These are phyloP conservation scores for Monosporozyma solicola DNA, from an alignment of 805 yeast genomes.

Conservation along the genomic window DNA sequence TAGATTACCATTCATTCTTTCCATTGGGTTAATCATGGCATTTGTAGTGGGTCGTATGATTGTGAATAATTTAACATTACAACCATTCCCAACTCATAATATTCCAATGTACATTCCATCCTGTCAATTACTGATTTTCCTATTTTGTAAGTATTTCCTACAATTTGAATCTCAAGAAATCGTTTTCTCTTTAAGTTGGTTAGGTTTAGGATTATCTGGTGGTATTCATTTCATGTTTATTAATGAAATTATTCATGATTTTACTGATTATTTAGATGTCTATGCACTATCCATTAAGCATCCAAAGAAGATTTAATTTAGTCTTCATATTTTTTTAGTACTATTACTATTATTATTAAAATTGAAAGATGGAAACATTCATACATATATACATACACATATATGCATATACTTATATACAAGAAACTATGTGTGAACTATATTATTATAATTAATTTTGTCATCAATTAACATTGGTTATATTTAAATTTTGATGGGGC, in stretches of 20 bases:
- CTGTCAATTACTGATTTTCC: constrained; percentile 34
- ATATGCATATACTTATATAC: constrained; percentile 2
- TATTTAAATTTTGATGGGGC: background rate
- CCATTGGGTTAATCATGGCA: constrained; percentile 73
- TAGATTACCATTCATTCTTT: constrained; percentile 50
- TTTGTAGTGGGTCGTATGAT: constrained; percentile 85
- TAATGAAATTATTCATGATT: constrained; percentile 68
- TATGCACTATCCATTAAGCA: constrained; percentile 81
- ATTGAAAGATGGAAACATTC: background rate
- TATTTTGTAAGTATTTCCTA: constrained; percentile 22
- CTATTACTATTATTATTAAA: background rate
- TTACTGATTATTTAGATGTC: constrained; percentile 78
- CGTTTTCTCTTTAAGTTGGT: constrained; percentile 48
- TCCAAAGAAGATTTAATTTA: constrained; percentile 39
- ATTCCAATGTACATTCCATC: constrained; percentile 64
- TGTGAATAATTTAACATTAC: constrained; percentile 75
- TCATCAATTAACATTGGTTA: background rate
- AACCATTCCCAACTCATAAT: constrained; percentile 65
- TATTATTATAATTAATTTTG: background rate
- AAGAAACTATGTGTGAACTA: background rate
- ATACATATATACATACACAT: background rate
- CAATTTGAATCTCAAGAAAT: constrained; percentile 34
- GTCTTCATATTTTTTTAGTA: background rate
- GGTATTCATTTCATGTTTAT: constrained; percentile 69
- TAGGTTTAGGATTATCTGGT: constrained; percentile 56